These are phyloP conservation scores for Centaurea solstitialis DNA, from an alignment of 129 eudicot genomes.

Conservation along the genomic window DNA sequence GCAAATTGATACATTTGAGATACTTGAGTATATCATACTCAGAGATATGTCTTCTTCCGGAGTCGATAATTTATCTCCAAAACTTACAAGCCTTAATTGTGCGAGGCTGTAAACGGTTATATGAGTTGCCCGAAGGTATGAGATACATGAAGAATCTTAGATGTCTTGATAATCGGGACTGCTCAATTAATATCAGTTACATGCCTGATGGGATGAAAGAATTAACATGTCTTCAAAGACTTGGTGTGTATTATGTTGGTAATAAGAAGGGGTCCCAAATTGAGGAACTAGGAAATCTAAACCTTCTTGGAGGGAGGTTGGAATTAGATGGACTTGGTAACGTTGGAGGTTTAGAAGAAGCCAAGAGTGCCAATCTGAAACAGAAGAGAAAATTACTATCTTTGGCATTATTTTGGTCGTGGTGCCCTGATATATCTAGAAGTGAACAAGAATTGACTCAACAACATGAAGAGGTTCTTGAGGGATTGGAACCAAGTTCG, in stretches of 20 bases:
- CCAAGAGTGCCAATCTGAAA: constrained; percentile 18
- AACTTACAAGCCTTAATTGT: constrained; percentile 37
- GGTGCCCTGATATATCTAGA: too few relatives aligned
- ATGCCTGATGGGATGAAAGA: constrained; percentile 18
- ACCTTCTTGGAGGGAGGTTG: constrained; percentile 14
- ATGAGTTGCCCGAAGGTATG: neutral
- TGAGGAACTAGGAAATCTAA: neutral
- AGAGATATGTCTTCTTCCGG: constrained; percentile 30
- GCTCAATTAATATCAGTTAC: neutral
- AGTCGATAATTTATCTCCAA: constrained; percentile 31
- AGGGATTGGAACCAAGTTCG: constrained; percentile 21
- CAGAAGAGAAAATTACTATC: neutral
- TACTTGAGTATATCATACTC: constrained; percentile 39
- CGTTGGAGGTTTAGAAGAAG: constrained; percentile 17
- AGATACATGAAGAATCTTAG: constrained; percentile 9
- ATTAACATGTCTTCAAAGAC: neutral
- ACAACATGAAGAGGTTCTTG: constrained; percentile 21
- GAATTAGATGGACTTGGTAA: neutral
- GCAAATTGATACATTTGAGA: constrained; percentile 13
- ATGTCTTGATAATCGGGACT: neutral
- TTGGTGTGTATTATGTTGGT: neutral
- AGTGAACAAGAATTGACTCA: too few relatives aligned
- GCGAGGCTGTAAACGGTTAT: neutral
- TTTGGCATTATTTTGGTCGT: neutral
- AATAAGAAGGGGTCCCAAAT: neutral